Evolutionary conservation across 2,329 filamentous ascomycete genomes (phyloP).

Genomic region (Talaromyces atroroseus): DNA sequence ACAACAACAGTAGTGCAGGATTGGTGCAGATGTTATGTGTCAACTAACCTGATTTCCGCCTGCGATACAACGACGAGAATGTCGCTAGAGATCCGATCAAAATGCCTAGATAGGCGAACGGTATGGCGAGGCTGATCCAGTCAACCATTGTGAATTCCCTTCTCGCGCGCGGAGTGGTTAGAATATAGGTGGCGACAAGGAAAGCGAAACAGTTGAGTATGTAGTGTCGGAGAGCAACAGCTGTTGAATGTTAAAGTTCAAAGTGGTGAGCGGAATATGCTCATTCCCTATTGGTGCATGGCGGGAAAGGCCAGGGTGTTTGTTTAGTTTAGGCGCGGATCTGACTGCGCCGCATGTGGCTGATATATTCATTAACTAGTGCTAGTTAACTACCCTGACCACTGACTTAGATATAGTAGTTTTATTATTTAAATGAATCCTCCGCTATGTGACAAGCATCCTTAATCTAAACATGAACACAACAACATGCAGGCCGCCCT

Average conservation of each 20-base stretch:
- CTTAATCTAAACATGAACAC: neutral
- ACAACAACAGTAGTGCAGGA: neutral
- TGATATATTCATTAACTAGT: neutral
- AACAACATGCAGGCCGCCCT: constrained; percentile 11
- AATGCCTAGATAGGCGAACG: constrained; percentile 82
- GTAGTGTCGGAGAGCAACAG: neutral
- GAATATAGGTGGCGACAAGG: neutral
- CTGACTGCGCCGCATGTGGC: neutral
- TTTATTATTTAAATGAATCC: neutral
- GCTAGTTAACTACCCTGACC: too few species aligned
- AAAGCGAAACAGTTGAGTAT: neutral
- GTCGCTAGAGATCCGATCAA: constrained; percentile 83
- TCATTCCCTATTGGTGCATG: constrained; percentile 5
- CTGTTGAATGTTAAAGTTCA: neutral
- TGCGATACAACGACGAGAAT: constrained; percentile 89
- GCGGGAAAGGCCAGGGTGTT: constrained; percentile 23
- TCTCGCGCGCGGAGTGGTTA: neutral
- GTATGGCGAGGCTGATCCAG: constrained; percentile 80
- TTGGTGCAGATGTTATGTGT: too few species aligned
- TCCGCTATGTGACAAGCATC: neutral
- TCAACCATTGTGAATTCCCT: constrained; percentile 48
- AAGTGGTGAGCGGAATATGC: neutral
- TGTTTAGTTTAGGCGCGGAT: neutral
- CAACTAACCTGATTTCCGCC: constrained; percentile 72
- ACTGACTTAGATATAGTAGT: too few species aligned